Percentiles rank a stretch among this genome's conserved stretches.
Evolutionary conservation across 768 basidiomycete genomes (phyloP).

Genomic region (Trametes villosa): DNA sequence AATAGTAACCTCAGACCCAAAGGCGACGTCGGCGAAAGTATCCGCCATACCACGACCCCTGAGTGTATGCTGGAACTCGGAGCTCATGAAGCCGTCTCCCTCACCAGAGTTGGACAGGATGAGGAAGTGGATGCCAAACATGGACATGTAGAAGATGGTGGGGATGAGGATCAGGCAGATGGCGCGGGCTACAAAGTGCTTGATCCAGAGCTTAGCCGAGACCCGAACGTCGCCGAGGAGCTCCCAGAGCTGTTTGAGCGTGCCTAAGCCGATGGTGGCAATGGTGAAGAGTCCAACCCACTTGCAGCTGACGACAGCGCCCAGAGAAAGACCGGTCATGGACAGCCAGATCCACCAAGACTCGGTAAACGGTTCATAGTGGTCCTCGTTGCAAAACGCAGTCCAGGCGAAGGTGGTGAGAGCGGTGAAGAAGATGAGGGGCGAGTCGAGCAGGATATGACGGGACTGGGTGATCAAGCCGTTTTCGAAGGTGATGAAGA

Average conservation of each 20-base stretch:
- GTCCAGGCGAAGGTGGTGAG: conserved; percentile 86
- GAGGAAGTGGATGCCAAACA: conserved; percentile 95
- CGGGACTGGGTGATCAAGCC: conserved; percentile 94
- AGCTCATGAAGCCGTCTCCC: conserved; percentile 99
- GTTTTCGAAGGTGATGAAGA: conserved; percentile 97
- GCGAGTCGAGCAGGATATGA: conserved; percentile 96
- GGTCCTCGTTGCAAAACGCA: conserved; percentile 91
- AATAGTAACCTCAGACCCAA: conserved; percentile 83
- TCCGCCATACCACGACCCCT: conserved; percentile 89
- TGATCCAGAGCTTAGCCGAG: conserved; percentile 70
- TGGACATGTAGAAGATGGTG: conserved; percentile 88
- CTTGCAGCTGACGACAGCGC: conserved; percentile 92
- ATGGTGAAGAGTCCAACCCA: conserved; percentile 99
- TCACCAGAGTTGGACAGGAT: conserved; percentile 91
- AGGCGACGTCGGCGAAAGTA: conserved; percentile 83
- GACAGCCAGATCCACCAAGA: conserved; percentile 94
- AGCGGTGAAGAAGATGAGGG: conserved; percentile 97
- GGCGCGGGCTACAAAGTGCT: conserved; percentile 89
- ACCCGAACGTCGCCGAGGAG: conserved; percentile 88
- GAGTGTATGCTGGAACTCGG: conserved; percentile 96
- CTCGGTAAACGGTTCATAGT: conserved; percentile 77
- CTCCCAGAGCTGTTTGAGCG: conserved; percentile 84
- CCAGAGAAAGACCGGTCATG: conserved; percentile 86
- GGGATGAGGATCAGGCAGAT: conserved; percentile 89
- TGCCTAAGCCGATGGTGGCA: conserved; percentile 88